Base-by-base conservation (phyloP, 2,329 filamentous ascomycete species). In the Anisogramma anomala region DNA sequence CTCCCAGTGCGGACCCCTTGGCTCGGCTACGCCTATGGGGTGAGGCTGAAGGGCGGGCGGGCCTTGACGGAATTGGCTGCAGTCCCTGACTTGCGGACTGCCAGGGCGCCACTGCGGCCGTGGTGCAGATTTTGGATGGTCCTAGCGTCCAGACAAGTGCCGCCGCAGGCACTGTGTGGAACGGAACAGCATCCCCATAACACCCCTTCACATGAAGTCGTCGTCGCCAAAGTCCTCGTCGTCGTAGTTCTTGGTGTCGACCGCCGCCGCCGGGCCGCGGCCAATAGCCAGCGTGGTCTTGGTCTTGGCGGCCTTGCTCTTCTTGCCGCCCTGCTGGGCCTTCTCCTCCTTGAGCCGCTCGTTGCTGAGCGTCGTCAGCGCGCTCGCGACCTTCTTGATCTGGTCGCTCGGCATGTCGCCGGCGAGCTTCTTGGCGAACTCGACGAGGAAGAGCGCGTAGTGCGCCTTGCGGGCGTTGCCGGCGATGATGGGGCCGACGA, bases 341-440 rank as follows among this genome's bases (percentile, higher is more conserved):
- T 96, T 95, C 74, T 98, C 91, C 63, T 95, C 88, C 70, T 87
- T 93, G 82, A 96, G 82, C 74, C 94, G 95, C 75, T 96, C 91
- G 60, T 98, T 98, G 59, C 85, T 76, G 42, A 94, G 72, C 4
- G 87, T 82, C n/a, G 88, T 94, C 55, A 98, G 65, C 4, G 76
- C 74, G 61, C 84, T 93, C 10, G 86, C 77, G 50, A 94, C 77
- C 72, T 96, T 96, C 76, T 96, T 95, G 65, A 96, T 88, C 67
- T 96, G 87, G 43, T 91, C 82, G 58, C 85, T 94, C 11, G 83
- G 79, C 51, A 98, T 65, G 20, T 94, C 88, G 65, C 87, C 88
- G 53, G 80, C 77, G 33, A 96, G 74, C 56, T 85, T 79, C 70
- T 94, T 94, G 49, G 75, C 65, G 56, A 98, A 91, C 56, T 96